A percentile compares a stretch with the other conserved stretches of the same genome.
These are phyloP conservation scores for Zoysia pacifica DNA, from an alignment of 176 grass and related monocot genomes.

Conservation along the genomic window DNA sequence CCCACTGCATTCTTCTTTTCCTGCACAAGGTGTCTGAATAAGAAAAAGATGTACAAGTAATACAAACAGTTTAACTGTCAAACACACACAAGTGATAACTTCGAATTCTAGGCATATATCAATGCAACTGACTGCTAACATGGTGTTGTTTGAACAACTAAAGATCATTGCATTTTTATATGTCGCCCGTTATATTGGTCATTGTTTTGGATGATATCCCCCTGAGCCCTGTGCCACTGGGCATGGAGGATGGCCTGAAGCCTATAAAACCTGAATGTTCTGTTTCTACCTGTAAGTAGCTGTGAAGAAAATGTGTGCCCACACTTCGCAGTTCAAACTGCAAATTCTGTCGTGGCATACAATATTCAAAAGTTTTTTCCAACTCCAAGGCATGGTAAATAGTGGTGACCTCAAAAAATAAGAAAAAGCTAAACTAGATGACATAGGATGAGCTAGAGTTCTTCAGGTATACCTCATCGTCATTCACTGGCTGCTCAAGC, in stretches of 20 bases:
- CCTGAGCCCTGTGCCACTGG: background rate
- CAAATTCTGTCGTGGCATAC: background rate
- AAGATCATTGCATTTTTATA: background rate
- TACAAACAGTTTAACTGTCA: background rate
- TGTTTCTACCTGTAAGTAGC: background rate
- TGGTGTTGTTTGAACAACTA: background rate
- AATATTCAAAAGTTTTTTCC: background rate
- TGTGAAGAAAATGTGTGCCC: background rate
- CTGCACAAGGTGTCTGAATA: conserved; percentile 33
- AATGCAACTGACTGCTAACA: background rate
- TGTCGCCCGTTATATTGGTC: background rate
- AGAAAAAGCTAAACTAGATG: no score
- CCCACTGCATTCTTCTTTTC: conserved; percentile 20
- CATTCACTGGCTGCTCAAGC: conserved; percentile 51
- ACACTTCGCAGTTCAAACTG: background rate
- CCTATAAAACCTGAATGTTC: background rate
- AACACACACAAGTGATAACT: background rate
- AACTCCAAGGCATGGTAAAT: background rate
- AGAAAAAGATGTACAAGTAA: background rate
- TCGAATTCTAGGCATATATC: background rate
- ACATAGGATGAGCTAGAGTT: background rate
- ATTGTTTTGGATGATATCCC: background rate
- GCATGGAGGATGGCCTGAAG: background rate
- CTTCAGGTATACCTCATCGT: conserved; percentile 34
- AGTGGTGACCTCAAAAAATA: no score